Conservation (phyloP, 805 yeast species). For the Metschnikowia proteae region DNA sequence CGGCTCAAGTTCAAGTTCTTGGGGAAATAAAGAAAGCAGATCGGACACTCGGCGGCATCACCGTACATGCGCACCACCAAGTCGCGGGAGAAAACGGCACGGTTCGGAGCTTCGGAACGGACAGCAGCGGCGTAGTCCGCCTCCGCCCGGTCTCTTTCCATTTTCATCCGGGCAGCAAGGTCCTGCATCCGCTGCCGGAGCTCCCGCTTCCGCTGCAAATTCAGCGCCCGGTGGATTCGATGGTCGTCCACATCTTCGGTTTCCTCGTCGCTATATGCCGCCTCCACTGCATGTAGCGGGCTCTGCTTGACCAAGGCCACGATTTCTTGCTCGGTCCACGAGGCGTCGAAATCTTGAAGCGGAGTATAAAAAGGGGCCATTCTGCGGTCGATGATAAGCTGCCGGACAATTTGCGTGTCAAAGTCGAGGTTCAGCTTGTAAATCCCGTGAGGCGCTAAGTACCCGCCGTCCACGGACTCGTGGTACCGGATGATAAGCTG, state of each 20-base stretch:
- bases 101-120: constrained; percentile 2
- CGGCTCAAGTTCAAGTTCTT: constrained; percentile 70
- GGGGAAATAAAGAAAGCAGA: constrained; percentile 87
- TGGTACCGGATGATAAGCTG: constrained; percentile 55
- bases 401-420: constrained; percentile 68
- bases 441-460: constrained; percentile 84
- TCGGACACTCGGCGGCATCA: constrained; percentile 82
- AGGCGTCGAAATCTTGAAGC: constrained; percentile 67
- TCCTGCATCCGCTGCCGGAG: constrained; percentile 44
- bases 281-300: constrained; percentile 54
- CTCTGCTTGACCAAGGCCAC: constrained; percentile 44
- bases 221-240: constrained; percentile 48
- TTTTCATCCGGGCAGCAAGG: constrained; percentile 30
- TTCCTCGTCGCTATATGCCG: constrained; percentile 46
- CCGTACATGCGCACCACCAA: constrained; percentile 60
- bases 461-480: constrained; percentile 92
- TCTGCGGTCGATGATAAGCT: constrained; percentile 61
- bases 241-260: constrained; percentile 62
- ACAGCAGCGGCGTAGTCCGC: constrained; percentile 29
- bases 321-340: constrained; percentile 71
- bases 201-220: constrained; percentile 46
- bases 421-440: constrained; percentile 76
- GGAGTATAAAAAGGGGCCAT: constrained; percentile 92
- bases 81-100: constrained; percentile 35
- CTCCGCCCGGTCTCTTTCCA: constrained; percentile 34